Base-by-base conservation (phyloP, 352 stramenopile genomes). In the Pythium oligandrum region DNA sequence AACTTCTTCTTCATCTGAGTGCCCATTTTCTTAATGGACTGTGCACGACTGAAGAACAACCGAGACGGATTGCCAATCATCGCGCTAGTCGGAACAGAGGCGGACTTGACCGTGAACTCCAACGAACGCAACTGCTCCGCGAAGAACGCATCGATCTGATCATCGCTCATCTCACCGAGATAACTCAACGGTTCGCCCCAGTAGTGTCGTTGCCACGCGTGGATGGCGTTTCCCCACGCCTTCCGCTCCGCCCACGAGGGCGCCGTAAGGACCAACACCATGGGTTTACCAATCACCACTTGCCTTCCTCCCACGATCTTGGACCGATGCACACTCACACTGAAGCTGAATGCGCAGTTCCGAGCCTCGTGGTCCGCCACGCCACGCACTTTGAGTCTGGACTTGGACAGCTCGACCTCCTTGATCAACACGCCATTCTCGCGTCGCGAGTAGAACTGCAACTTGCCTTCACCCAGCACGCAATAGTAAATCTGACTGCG, bases 201-300 rank as follows among this genome's bases (percentile, higher is more conserved):
- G 63, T 93, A 95, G 57, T 87, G 86, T 32, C 84, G 78, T 57
- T 95, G 84, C 84, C 84, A 95, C 17, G 76, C 78, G 55, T 91
- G 77, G 58, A 95, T 92, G 26, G 78, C 75, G 50, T 93, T 95
- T n/a, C 82, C 84, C 84, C 84, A 95, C 5, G 75, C 70, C 54
- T 90, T 89, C 48, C 84, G 83, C 55, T 95, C 84, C 2, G 67
- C 68, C 72, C 78, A 90, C 36, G 76, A 85, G 26, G 84, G 78
- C 6, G 82, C 83, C 31, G 70, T 89, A 30, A 92, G 66, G 6
- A 93, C 45, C 38, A 91, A 62, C 44, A 77, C 45, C 32, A 70
- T 61, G 1, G 81, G 76, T 48, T 74, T 74, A 26, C 83, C 82
- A 33, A 75, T 71, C 36, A 90, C 68, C 31, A 88, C 61, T 48